phyloP scores from a whole-genome alignment of 257 asterid genomes.

The Vinca minor region DNA sequence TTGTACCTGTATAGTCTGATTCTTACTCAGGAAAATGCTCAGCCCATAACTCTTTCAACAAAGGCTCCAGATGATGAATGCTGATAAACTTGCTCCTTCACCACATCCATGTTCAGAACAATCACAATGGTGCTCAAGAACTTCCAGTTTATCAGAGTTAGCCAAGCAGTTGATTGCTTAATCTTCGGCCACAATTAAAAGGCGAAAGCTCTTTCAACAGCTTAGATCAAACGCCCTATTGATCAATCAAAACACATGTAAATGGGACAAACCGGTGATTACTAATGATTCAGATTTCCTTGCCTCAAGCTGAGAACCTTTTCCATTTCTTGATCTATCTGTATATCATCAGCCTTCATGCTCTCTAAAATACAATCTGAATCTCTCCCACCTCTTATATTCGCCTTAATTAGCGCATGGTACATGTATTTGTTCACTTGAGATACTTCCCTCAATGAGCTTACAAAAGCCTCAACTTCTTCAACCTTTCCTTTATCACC shows the following conservation, averaged over 20 bases:
- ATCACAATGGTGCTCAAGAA: too few species aligned
- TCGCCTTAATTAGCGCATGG: constrained; percentile 18
- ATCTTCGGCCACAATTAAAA: neutral
- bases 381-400: constrained; percentile 7
- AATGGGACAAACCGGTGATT: neutral
- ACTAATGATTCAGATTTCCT: too few species aligned
- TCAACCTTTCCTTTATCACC: constrained; percentile 29
- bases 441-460: constrained; percentile 30
- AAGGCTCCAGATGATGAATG: neutral
- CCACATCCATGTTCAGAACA: neutral
- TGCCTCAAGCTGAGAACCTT: constrained; percentile 23
- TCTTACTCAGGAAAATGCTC: too few species aligned
- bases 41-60: too few species aligned
- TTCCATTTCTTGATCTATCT: constrained; percentile 26
- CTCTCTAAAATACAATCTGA: constrained; percentile 19
- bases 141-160: neutral
- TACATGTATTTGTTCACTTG: constrained; percentile 25
- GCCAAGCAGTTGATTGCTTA: neutral
- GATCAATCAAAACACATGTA: neutral
- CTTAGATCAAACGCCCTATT: neutral
- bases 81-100: too few species aligned
- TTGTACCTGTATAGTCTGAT: too few species aligned
- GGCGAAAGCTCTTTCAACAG: neutral
- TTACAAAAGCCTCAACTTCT: constrained; percentile 38
- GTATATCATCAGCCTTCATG: constrained; percentile 26